Conservation (phyloP, 1,139 yeast species). For the Taphrina confusa region DNA sequence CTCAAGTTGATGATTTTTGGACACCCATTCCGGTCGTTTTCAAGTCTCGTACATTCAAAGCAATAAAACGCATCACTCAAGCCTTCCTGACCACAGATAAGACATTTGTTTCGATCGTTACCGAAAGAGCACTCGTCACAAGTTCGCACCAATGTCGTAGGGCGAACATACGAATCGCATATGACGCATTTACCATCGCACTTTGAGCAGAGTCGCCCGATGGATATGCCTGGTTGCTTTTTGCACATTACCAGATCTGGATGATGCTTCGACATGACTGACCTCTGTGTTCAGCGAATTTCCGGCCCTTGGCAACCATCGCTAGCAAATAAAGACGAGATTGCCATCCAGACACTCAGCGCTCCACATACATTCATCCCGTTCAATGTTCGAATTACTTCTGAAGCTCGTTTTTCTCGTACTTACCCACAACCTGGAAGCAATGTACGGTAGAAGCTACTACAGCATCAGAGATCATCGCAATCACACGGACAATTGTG, state of each 20-base stretch:
- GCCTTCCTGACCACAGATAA: conserved; percentile 65
- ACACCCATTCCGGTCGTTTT: conserved; percentile 89
- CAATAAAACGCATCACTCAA: conserved; percentile 72
- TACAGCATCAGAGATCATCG: too few relatives aligned
- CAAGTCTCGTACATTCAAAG: conserved; percentile 76
- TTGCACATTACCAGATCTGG: conserved; percentile 81
- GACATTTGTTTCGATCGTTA: conserved; percentile 63
- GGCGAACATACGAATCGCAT: conserved; percentile 84
- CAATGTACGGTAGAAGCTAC: too few relatives aligned
- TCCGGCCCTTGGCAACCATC: too few relatives aligned
- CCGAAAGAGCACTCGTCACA: conserved; percentile 88
- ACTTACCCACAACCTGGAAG: too few relatives aligned
- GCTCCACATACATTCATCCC: too few relatives aligned
- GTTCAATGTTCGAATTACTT: too few relatives aligned
- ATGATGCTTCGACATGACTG: conserved; percentile 89
- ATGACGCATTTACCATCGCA: conserved; percentile 93
- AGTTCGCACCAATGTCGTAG: conserved; percentile 67
- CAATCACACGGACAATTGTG: too few relatives aligned
- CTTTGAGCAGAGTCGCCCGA: conserved; percentile 72
- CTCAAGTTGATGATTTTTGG: conserved; percentile 83
- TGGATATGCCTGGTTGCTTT: conserved; percentile 75
- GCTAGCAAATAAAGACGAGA: too few relatives aligned
- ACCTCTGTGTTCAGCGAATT: too few relatives aligned
- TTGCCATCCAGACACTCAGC: too few relatives aligned
- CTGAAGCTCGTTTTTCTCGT: too few relatives aligned